Percentiles rank a stretch among this genome's conserved stretches.
Evolutionary conservation across 208 protist genomes (phyloP).

Genomic region (Balamuthia mandrillaris): DNA sequence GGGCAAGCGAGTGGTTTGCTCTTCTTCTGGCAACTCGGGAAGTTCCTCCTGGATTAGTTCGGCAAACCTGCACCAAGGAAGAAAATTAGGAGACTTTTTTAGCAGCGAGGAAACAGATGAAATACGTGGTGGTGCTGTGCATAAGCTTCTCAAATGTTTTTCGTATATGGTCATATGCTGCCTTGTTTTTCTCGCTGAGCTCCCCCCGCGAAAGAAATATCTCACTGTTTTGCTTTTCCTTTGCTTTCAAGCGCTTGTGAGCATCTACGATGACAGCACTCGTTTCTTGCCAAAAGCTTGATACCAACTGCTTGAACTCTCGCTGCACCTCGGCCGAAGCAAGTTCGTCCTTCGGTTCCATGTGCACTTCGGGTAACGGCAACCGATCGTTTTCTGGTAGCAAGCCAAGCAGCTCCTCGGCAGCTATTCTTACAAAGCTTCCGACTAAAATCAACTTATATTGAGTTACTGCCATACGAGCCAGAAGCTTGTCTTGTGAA

Average conservation of each 20-base stretch:
- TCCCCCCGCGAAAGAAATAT: slow-evolving; percentile 52
- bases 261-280: neutral
- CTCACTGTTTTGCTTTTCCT: slow-evolving; percentile 54
- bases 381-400: slow-evolving; percentile 27
- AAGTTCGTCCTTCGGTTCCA: no score
- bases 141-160: no score
- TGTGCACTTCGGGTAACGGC: no score
- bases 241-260: slow-evolving; percentile 43
- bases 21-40: slow-evolving; percentile 42
- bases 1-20: slow-evolving; percentile 29
- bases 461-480: neutral
- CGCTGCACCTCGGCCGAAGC: no score
- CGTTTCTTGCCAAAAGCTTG: neutral
- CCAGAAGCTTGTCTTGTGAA: neutral
- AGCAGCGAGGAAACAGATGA: neutral
- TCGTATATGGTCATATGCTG: slow-evolving; percentile 50
- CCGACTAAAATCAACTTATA: slow-evolving; percentile 39
- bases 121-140: neutral
- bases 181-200: slow-evolving; percentile 33
- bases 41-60: slow-evolving; percentile 43
- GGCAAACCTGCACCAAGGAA: slow-evolving; percentile 3
- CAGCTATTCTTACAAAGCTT: slow-evolving; percentile 16
- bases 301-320: no score
- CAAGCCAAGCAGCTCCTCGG: slow-evolving; percentile 36
- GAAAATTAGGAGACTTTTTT: slow-evolving; percentile 58